phyloP scores from a whole-genome alignment of 202 grass and related monocot species.

The Zoysia matrella region DNA sequence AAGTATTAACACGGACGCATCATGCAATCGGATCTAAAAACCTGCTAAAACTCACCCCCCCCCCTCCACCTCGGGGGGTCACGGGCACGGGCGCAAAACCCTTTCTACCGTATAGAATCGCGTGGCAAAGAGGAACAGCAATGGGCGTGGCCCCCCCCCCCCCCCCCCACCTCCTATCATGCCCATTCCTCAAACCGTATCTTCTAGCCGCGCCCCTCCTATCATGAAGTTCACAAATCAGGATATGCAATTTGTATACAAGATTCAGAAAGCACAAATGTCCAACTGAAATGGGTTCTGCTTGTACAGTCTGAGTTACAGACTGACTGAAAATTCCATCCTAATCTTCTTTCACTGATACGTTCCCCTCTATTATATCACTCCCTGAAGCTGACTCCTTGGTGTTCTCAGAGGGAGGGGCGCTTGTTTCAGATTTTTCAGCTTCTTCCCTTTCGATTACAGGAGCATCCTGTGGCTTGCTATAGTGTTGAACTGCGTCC shows the following conservation, averaged over 20 bases:
- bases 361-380: slow-evolving; percentile 35
- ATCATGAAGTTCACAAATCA: neutral
- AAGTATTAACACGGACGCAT: too few relatives aligned
- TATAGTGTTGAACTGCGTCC: slow-evolving; percentile 17
- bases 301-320: slow-evolving; percentile 51
- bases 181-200: too few relatives aligned
- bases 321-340: slow-evolving; percentile 16
- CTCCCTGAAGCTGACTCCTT: slow-evolving; percentile 49
- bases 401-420: slow-evolving; percentile 7
- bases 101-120: too few relatives aligned
- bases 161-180: too few relatives aligned
- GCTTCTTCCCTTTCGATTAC: slow-evolving; percentile 30
- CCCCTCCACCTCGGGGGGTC: too few relatives aligned
- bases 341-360: slow-evolving; percentile 37
- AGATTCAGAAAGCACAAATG: slow-evolving; percentile 14
- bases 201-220: too few relatives aligned
- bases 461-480: slow-evolving; percentile 16
- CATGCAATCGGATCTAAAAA: too few relatives aligned
- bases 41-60: too few relatives aligned
- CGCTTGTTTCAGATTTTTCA: slow-evolving; percentile 35
- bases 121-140: too few relatives aligned
- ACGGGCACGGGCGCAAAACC: too few relatives aligned
- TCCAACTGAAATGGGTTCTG: slow-evolving; percentile 35
- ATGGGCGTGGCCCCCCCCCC: too few relatives aligned
- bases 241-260: slow-evolving; percentile 47